These are phyloP conservation scores for Dentipellis fragilis DNA, from an alignment of 768 basidiomycete species.

Conservation along the genomic window DNA sequence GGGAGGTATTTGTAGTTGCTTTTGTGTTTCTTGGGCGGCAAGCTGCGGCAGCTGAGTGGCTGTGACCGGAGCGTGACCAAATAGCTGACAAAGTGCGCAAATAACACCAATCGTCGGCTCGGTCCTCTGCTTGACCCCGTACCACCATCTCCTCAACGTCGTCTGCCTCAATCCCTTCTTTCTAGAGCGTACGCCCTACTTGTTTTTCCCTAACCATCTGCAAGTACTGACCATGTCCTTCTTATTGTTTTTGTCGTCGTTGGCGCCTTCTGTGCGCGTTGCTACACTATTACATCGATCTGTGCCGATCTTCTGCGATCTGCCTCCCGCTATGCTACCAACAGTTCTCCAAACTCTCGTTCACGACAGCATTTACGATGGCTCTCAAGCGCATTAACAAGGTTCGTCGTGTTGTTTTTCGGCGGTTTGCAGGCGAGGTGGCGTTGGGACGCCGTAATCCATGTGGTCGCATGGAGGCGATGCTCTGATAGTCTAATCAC, in stretches of 20 bases:
- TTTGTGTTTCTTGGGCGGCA: no score
- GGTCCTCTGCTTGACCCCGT: constrained; percentile 14
- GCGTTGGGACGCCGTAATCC: not conserved
- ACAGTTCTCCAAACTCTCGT: constrained; percentile 4
- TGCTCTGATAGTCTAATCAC: not conserved
- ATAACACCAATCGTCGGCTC: constrained; percentile 19
- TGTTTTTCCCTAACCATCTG: not conserved
- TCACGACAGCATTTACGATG: constrained; percentile 36
- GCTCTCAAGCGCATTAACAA: constrained; percentile 99
- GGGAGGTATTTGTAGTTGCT: no score
- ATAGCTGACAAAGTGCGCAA: constrained; percentile 27
- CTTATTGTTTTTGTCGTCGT: not conserved
- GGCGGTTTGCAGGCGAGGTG: not conserved
- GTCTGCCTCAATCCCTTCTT: constrained; percentile 20
- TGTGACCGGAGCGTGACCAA: constrained; percentile 19
- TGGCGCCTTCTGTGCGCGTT: not conserved
- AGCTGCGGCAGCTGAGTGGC: not conserved
- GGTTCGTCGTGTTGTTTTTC: constrained; percentile 34
- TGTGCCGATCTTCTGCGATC: constrained; percentile 30
- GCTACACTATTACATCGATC: constrained; percentile 4
- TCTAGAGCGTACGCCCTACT: constrained; percentile 16
- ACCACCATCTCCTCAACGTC: constrained; percentile 18
- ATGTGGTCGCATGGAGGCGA: not conserved
- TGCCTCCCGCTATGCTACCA: constrained; percentile 19
- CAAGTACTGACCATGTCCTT: not conserved